These are phyloP conservation scores for Boletus coccyginus DNA, from an alignment of 768 basidiomycete species.

Conservation along the genomic window DNA sequence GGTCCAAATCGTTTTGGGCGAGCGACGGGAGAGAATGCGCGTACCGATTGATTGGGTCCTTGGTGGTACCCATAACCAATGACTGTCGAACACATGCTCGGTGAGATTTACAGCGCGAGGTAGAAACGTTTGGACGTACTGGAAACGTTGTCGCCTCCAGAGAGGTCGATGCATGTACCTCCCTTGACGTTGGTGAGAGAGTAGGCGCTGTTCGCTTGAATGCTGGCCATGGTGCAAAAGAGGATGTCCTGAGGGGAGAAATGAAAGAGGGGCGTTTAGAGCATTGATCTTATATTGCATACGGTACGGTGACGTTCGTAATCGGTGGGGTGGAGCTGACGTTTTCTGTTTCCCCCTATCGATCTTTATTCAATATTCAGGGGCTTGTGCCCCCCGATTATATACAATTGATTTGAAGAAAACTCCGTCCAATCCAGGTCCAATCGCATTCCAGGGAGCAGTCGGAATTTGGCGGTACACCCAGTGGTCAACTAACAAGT, in stretches of 20 bases:
- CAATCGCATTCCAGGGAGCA: too few relatives aligned
- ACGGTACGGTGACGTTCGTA: background rate
- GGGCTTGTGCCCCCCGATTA: too few relatives aligned
- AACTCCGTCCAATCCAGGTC: too few relatives aligned
- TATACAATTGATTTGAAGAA: too few relatives aligned
- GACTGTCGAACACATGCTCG: conserved; percentile 30
- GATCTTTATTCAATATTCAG: background rate
- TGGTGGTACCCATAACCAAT: conserved; percentile 46
- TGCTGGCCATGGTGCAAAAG: conserved; percentile 16
- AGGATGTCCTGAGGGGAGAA: background rate
- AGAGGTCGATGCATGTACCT: conserved; percentile 54
- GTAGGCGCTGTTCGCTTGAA: conserved; percentile 40
- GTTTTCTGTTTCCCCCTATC: background rate
- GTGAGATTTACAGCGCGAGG: background rate
- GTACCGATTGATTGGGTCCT: conserved; percentile 50
- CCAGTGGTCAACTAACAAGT: too few relatives aligned
- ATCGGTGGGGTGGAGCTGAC: conserved; percentile 1
- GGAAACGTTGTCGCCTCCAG: conserved; percentile 46
- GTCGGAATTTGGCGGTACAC: too few relatives aligned
- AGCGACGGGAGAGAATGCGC: background rate
- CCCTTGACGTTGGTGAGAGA: conserved; percentile 50
- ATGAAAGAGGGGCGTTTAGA: background rate
- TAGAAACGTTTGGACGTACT: conserved; percentile 31
- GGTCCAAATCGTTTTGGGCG: background rate
- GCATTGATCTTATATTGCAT: background rate